Conservation (phyloP, 441 rosid genomes). For the Erysimum cheiri region DNA sequence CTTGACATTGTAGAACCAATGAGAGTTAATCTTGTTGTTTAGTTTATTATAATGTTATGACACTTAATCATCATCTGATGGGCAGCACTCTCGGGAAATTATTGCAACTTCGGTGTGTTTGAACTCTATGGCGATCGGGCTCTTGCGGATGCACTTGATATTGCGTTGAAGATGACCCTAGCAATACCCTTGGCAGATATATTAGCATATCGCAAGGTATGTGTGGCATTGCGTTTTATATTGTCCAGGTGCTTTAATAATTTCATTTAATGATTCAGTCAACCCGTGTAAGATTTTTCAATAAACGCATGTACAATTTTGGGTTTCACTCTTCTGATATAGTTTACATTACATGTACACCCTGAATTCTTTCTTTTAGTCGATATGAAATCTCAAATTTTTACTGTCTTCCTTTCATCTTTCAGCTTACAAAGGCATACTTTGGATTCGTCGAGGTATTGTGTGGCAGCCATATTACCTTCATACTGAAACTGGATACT, state of each 20-base stretch:
- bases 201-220: slow-evolving; percentile 93
- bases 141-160: slow-evolving; percentile 93
- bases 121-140: slow-evolving; percentile 99
- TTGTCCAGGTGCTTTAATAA: background rate
- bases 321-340: background rate
- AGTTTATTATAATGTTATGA: slow-evolving; percentile 7
- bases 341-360: slow-evolving; percentile 10
- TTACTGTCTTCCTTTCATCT: slow-evolving; percentile 32
- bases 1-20: slow-evolving; percentile 17
- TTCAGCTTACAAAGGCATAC: slow-evolving; percentile 95
- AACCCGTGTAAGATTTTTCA: slow-evolving; percentile 1
- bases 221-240: slow-evolving; percentile 3
- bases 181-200: slow-evolving; percentile 95
- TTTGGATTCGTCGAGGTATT: slow-evolving; percentile 94
- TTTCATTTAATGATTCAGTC: background rate
- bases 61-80: slow-evolving; percentile 37
- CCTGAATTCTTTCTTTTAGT: slow-evolving; percentile 4
- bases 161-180: slow-evolving; percentile 84
- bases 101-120: slow-evolving; percentile 97
- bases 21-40: slow-evolving; percentile 16
- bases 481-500: slow-evolving; percentile 80
- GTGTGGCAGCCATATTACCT: slow-evolving; percentile 74
- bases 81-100: slow-evolving; percentile 95
- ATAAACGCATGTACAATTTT: background rate
- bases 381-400: slow-evolving; percentile 4